phyloP scores from a whole-genome alignment of 768 basidiomycete genomes.

The Tubosaeta sp. region DNA sequence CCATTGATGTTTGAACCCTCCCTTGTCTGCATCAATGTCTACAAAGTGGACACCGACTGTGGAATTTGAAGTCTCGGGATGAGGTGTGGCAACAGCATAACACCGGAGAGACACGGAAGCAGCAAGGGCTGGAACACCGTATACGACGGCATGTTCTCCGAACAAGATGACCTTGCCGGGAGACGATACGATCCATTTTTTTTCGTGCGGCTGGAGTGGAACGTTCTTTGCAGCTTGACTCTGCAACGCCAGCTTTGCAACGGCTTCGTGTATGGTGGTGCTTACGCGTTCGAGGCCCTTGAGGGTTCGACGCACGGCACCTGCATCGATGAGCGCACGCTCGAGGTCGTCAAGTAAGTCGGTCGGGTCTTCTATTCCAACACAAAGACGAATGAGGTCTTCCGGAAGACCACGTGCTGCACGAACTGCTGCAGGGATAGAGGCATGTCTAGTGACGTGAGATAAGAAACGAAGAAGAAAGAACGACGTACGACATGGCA shows the following conservation, averaged over 20 bases:
- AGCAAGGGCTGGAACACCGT: constrained; percentile 95
- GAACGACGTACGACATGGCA: constrained; percentile 88
- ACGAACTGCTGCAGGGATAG: constrained; percentile 92
- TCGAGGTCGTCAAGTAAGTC: constrained; percentile 96
- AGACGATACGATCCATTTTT: constrained; percentile 86
- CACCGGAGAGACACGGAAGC: constrained; percentile 95
- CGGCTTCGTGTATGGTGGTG: constrained; percentile 55
- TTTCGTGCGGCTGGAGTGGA: constrained; percentile 26
- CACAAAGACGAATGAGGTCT: constrained; percentile 95
- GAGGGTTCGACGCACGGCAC: constrained; percentile 66
- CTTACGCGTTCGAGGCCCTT: constrained; percentile 38
- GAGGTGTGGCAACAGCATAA: constrained; percentile 78
- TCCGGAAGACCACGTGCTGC: constrained; percentile 98
- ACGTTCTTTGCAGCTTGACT: constrained; percentile 10
- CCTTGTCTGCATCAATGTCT: constrained; percentile 52
- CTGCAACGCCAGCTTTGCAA: constrained; percentile 58
- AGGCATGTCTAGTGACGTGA: constrained; percentile 68
- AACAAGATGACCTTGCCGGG: constrained; percentile 98
- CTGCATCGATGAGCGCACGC: constrained; percentile 85
- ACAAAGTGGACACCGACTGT: constrained; percentile 57
- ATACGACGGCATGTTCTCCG: constrained; percentile 97
- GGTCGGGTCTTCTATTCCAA: constrained; percentile 92
- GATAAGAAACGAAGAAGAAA: background rate
- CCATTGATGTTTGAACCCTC: constrained; percentile 76
- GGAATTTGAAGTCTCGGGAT: constrained; percentile 53